Evolutionary conservation across 2,329 filamentous ascomycete genomes (phyloP).

Genomic region (Zarea fungicola): DNA sequence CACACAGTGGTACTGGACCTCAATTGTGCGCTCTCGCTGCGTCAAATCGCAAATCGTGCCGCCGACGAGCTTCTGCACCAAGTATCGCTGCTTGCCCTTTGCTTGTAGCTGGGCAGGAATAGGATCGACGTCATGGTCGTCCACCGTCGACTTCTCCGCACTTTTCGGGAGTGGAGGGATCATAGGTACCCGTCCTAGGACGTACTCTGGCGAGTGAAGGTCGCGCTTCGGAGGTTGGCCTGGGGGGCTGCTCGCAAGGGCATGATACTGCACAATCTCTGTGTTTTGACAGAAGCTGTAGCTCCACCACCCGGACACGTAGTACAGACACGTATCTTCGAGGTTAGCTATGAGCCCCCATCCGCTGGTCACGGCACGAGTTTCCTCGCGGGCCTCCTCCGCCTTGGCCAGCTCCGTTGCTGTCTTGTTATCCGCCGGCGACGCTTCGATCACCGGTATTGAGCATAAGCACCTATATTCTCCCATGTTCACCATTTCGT

Average conservation of each 20-base stretch:
- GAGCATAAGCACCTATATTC: slow-evolving; percentile 75
- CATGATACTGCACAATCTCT: slow-evolving; percentile 86
- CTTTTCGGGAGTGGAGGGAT: slow-evolving; percentile 23
- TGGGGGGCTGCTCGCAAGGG: slow-evolving; percentile 60
- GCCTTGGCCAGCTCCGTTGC: slow-evolving; percentile 62
- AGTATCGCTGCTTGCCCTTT: slow-evolving; percentile 77
- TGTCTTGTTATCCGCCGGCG: slow-evolving; percentile 55
- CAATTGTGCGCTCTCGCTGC: slow-evolving; percentile 72
- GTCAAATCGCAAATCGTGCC: slow-evolving; percentile 86
- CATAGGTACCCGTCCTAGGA: slow-evolving; percentile 57
- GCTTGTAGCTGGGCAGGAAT: slow-evolving; percentile 64
- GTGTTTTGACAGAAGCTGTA: slow-evolving; percentile 91
- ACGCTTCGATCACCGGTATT: slow-evolving; percentile 64
- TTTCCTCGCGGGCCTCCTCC: slow-evolving; percentile 75
- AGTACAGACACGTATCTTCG: slow-evolving; percentile 78
- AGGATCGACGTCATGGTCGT: slow-evolving; percentile 22
- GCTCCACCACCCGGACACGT: slow-evolving; percentile 86
- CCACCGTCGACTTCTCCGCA: slow-evolving; percentile 21
- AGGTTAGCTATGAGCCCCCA: slow-evolving; percentile 76
- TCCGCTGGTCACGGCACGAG: slow-evolving; percentile 68
- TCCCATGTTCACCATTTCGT: slow-evolving; percentile 70
- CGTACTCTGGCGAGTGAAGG: slow-evolving; percentile 66
- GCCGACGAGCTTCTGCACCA: slow-evolving; percentile 74
- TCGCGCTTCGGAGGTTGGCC: slow-evolving; percentile 74
- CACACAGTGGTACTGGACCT: slow-evolving; percentile 77